These are phyloP conservation scores for Aspergillus neotritici DNA, from an alignment of 2,329 filamentous ascomycete species.

Conservation along the genomic window DNA sequence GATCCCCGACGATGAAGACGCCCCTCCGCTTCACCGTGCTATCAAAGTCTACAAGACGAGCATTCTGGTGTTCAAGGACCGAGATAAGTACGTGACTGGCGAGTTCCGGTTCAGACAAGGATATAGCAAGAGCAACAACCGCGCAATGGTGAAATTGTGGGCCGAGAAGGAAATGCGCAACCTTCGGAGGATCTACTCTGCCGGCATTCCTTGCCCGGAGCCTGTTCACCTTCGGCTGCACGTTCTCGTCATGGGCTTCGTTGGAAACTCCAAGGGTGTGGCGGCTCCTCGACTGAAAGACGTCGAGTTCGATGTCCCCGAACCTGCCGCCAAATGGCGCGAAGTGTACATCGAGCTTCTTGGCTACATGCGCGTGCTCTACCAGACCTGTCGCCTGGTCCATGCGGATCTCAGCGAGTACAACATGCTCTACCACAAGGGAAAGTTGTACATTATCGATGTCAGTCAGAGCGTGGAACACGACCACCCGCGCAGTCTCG, in stretches of 20 bases:
- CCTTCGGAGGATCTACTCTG: constrained; percentile 72
- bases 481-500: constrained; percentile 84
- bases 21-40: constrained; percentile 62
- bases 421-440: constrained; percentile 85
- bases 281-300: constrained; percentile 86
- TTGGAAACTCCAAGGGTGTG: constrained; percentile 81
- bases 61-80: constrained; percentile 95
- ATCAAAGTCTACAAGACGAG: constrained; percentile 99
- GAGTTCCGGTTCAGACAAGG: constrained; percentile 88
- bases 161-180: constrained; percentile 98
- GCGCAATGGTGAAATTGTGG: constrained; percentile 98
- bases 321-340: constrained; percentile 67
- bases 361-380: constrained; percentile 85
- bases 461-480: constrained; percentile 97
- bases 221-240: constrained; percentile 86
- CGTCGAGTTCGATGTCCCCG: constrained; percentile 64
- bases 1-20: constrained; percentile 46
- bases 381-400: constrained; percentile 84
- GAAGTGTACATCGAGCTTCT: constrained; percentile 76
- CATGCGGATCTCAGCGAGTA: constrained; percentile 98
- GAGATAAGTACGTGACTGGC: constrained; percentile 90
- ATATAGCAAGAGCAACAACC: constrained; percentile 89
- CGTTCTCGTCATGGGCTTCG: constrained; percentile 89
- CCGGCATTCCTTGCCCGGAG: constrained; percentile 85
- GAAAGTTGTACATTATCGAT: constrained; percentile 86